Percentiles rank a stretch among this genome's conserved stretches.
Conservation (phyloP, 2,329 filamentous ascomycete genomes). For the Xylariaceae sp. region DNA sequence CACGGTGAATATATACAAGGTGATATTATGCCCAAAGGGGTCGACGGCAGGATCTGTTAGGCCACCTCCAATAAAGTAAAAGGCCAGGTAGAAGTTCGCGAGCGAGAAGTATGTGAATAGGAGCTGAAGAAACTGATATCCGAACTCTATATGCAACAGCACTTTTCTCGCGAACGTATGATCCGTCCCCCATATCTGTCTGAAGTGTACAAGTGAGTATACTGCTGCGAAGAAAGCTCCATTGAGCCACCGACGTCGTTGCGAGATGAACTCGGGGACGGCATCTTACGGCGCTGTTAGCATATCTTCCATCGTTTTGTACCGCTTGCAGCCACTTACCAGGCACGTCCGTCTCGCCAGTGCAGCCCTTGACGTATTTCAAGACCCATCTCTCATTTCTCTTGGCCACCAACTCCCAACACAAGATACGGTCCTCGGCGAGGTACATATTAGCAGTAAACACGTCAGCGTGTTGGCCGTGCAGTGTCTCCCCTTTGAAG, state of each 20-base stretch:
- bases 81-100: constrained; percentile 98
- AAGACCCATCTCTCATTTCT: constrained; percentile 93
- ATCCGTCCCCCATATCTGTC: constrained; percentile 90
- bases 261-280: constrained; percentile 95
- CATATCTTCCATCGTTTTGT: constrained; percentile 14
- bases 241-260: constrained; percentile 95
- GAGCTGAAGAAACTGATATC: constrained; percentile 92
- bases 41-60: constrained; percentile 78
- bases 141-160: constrained; percentile 89
- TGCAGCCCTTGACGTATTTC: constrained; percentile 96
- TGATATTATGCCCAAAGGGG: constrained; percentile 88
- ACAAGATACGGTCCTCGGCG: constrained; percentile 95
- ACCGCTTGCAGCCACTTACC: constrained; percentile 59
- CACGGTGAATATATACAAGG: constrained; percentile 81
- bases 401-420: constrained; percentile 96
- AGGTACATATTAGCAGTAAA: constrained; percentile 99
- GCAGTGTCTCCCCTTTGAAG: constrained; percentile 95
- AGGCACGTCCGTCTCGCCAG: constrained; percentile 96
- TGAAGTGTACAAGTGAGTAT: constrained; percentile 94
- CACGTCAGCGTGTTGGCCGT: constrained; percentile 83
- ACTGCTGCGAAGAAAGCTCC: constrained; percentile 98
- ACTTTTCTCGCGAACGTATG: constrained; percentile 89
- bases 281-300: constrained; percentile 62
- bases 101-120: constrained; percentile 98
- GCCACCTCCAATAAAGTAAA: constrained; percentile 96